Conservation (phyloP, 441 rosid genomes). For the Metrosideros polymorpha region DNA sequence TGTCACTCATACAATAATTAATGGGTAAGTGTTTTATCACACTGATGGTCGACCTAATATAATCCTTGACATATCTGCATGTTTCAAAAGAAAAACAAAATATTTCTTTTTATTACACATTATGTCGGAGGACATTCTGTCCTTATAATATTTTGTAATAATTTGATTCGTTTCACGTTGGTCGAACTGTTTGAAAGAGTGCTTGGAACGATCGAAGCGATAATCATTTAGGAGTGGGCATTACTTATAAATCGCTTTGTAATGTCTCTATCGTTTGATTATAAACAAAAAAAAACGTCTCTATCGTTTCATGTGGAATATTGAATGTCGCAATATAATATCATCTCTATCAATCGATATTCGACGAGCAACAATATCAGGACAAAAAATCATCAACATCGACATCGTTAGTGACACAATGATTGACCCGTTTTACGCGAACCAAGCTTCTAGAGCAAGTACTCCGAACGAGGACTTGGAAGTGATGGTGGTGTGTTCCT, state of each 20-base stretch:
- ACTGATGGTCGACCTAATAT: neutral
- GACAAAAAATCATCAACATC: too few relatives aligned
- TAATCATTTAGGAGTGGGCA: neutral
- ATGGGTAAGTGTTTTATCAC: neutral
- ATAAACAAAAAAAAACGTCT: too few relatives aligned
- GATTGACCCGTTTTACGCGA: neutral
- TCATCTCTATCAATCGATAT: too few relatives aligned
- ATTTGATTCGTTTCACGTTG: rapidly evolving
- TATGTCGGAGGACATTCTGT: neutral
- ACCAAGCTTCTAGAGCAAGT: neutral
- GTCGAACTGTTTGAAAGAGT: neutral
- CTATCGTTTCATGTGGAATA: neutral
- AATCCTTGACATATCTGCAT: neutral
- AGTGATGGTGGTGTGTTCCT: neutral
- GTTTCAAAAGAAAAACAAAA: too few relatives aligned
- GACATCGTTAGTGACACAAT: too few relatives aligned
- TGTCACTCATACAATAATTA: neutral
- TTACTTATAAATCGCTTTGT: neutral
- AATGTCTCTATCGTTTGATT: neutral
- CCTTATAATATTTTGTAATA: neutral
- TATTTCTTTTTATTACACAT: neutral
- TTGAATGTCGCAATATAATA: neutral
- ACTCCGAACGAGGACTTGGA: neutral
- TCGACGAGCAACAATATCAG: too few relatives aligned
- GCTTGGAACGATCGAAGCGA: rapidly evolving